Evolutionary conservation across 2,329 filamentous ascomycete genomes (phyloP), one percentile per base, ranked within the genome.

Genomic region (Plectosphaerella plurivora): DNA sequence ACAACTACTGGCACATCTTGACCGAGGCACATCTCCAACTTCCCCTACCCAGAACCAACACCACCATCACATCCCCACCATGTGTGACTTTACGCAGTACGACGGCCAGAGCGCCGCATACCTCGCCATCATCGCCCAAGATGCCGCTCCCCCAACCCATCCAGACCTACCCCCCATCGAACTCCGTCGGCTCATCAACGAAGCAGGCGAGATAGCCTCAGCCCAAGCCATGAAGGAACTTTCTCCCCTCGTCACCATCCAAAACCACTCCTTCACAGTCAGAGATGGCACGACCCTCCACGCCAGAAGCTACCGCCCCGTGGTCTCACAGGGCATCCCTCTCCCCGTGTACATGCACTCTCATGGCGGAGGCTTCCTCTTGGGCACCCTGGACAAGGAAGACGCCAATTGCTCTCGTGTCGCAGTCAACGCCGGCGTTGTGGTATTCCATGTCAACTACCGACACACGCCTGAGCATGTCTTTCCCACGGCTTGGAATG

Each of bases 391-490:
- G 3, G 57, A 62, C 1, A 74, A 73, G 0, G 81, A 85, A 54
- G 79, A 84, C 51, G 73, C 74, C 0, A 68, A 65, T 2, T 84
- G 79, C 55, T 64, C 74, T 0, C 15, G n/a, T 7, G 11, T 18
- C 41, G 41, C 41, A n/a, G 10, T 44, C 41, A 12, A 20, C 41
- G 41, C 68, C 0, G 62, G 65, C 1, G 67, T 75, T 2, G 64
- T 76, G 0, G 78, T 83, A 0, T 58, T 83, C 1, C 79, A 82
- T 39, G 67, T 83, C 14, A 80, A 81, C 56, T 84, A 84, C 60
- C 75, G 82, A 0, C 81, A 84, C 57, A 80, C 79, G 0, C 81
- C 81, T 0, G 75, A 83, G 50, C 64, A 73, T 55, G 57, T 53
- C 0, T 83, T 77, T 53, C 82, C 82, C 0, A 75, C 71, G 0